Base-by-base conservation (phyloP, 2,329 filamentous ascomycete genomes). In the Sphaerulina populicola region DNA sequence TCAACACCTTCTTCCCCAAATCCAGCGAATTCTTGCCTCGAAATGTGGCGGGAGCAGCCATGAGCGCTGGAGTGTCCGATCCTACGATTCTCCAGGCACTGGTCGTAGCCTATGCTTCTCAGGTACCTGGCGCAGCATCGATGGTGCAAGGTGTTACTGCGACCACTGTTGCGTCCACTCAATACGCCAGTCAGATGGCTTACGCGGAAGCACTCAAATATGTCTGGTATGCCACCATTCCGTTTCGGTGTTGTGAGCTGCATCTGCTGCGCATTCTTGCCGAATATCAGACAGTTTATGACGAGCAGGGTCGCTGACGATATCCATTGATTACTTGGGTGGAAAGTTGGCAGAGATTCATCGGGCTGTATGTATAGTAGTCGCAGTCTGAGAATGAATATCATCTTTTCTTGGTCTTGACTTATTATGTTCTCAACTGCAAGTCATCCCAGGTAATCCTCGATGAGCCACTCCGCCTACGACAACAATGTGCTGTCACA, bases 1-100 rank as follows among this genome's bases (percentile, higher is more conserved):
- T 72, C 68, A 78, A 78, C 57, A 70, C 78, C 12, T 76, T 77
- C 54, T 59, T 72, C 41, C 63, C 68, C 42, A 72, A 73, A 52
- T 72, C 76, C 38, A 68, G 65, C 2, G 49, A 73, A 27, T 72
- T 73, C 47, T 73, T 81, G n/a, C 75, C 75, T 23, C 68, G 67
- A 6, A 69, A 74, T 9, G 76, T 81, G 66, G 60, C 68, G 2
- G 67, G 63, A 2, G 59, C 74, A 39, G 67, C 75, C 12, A 72
- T 73, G 31, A n/a, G 14, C 7, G 40, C 44, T 4, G 56, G 53
- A 18, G 54, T 49, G n/a, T 44, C 52, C n/a, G 44, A 53, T 18
- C 27, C 46, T 37, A 47, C 45, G 8, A 49, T 47, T 2, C 45
- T 56, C 30, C 47, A 36, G 8, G 41, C 44, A 8, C 47, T 59